Evolutionary conservation across 2,329 filamentous ascomycete species (phyloP), one percentile per base, ranked within the genome.

Genomic region (Fusarium chuoi): DNA sequence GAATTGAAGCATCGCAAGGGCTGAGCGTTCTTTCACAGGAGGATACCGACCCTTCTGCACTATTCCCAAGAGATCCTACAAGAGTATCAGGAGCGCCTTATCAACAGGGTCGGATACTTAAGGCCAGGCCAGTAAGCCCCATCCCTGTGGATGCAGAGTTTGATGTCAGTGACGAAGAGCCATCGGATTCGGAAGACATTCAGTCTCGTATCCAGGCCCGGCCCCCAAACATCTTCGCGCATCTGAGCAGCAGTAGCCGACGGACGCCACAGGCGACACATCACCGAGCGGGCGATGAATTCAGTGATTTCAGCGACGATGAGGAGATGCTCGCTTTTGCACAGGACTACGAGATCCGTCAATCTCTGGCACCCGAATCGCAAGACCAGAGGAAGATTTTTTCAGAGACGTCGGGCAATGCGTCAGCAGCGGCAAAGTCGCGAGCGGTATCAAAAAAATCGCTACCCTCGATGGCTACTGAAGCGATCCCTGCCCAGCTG

Each of bases 321-420:
- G 82, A 85, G 57, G 86, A 86, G 46, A 87, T 89, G 84, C 80
- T 88, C 36, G 87, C 86, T 35, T 82, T 88, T 62, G 87, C 86
- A 17, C 83, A 89, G 68, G 83, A 87, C 71, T 84, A 87, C 42
- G 87, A 89, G 70, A 81, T 81, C 68, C 82, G 81, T 22, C 83
- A 86, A 54, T 80, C 77, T 73, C 26, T 67, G 64, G 75, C 60
- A 38, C 67, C 60, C n/a, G 54, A 74, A 15, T 75, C 77, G 8
- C 68, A 75, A 48, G 71, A 66, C 7, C 68, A 76, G 10, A 84
- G 87, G 13, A 77, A 82, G 11, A 83, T 83, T 1, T 83, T 89
- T 24, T 82, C 81, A 3, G 84, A 88, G 71, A 86, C 84, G 2
- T 88, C 87, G 9, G 87, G 86, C 11, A 89, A 89, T 63, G 76